These are phyloP conservation scores for Trapa incisa DNA, from an alignment of 345 rosid genomes.

Conservation along the genomic window DNA sequence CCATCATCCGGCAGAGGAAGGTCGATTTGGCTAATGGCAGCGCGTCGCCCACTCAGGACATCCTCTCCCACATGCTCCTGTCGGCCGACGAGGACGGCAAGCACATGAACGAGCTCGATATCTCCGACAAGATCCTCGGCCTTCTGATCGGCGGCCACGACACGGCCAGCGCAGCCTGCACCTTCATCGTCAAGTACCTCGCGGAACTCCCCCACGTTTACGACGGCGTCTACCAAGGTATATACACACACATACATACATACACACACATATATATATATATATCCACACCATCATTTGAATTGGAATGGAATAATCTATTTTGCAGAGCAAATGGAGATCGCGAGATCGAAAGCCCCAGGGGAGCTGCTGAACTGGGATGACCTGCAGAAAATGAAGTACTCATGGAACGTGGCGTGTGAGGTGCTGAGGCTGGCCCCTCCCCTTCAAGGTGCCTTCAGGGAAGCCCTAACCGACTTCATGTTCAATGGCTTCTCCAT, in stretches of 20 bases:
- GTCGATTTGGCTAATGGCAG: conserved; percentile 12
- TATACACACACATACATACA: no score
- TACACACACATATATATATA: no score
- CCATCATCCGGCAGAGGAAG: conserved; percentile 23
- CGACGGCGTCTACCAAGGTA: conserved; percentile 21
- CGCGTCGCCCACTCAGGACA: conserved; percentile 15
- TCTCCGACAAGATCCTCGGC: conserved; percentile 27
- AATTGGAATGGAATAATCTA: neutral
- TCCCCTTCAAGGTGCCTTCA: conserved; percentile 28
- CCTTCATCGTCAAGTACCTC: conserved; percentile 26
- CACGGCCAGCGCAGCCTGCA: conserved; percentile 28
- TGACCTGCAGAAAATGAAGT: conserved; percentile 28
- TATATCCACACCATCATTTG: neutral
- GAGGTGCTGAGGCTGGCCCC: conserved; percentile 27
- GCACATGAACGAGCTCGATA: conserved; percentile 24
- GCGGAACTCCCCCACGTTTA: conserved; percentile 22
- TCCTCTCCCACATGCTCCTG: conserved; percentile 23
- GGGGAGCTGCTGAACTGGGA: conserved; percentile 25
- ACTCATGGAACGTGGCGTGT: conserved; percentile 28
- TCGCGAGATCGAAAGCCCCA: conserved; percentile 14
- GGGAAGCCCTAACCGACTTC: conserved; percentile 26
- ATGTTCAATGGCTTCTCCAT: conserved; percentile 25
- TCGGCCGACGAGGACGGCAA: conserved; percentile 17
- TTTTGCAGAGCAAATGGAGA: conserved; percentile 26
- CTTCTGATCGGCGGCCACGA: conserved; percentile 30